Base-by-base conservation (phyloP, 768 basidiomycete species). In the Auricularia heimuer region DNA sequence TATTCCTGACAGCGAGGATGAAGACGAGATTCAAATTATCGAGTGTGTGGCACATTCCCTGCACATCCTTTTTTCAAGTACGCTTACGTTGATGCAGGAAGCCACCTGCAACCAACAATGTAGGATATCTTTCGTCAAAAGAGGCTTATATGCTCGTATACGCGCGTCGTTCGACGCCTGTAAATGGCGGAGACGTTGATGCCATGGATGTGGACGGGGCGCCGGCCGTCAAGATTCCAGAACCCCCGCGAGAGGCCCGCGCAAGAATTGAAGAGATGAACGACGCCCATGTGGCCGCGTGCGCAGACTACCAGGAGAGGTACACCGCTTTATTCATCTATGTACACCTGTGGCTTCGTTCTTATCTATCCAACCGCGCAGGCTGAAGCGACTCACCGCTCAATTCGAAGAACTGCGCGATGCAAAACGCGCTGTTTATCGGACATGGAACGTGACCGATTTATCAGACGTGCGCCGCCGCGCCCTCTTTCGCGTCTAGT, bases 91-190 rank as follows among this genome's bases (percentile, higher is more conserved):
- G 44, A 45, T 11, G 0, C 47, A 51, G 67, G 69, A 65, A 64
- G 39, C 7, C 7, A 42, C 0, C 39, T 14, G 39, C 12, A 14
- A 14, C 7, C 7, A 42, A 42, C 12, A 14, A 63, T 29, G 66
- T 63, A 69, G 83, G 81, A 66, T 77, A 80, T 45, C 80, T 89
- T 68, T 79, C 83, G 2, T 94, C 93, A 1, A 89, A 83, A 75
- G 93, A 97, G 69, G 93, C 92, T 4, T 97, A 98, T 75, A 96
- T 98, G 94, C 81, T 98, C 37, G 87, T 98, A 63, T 98, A 98
- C 74, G 82, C 84, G 44, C 83, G 85, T 11, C 80, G 78, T 68
- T 70, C 75, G 35, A 65, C 69, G 21, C 21, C 39, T 8, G 18
- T 21, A 3, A n/a, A 18, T 21, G 47, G 21, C 6, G 1, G 18